Evolutionary conservation across 164 flowering plant genomes (phyloP).

Genomic region (Cinnamomum chago): DNA sequence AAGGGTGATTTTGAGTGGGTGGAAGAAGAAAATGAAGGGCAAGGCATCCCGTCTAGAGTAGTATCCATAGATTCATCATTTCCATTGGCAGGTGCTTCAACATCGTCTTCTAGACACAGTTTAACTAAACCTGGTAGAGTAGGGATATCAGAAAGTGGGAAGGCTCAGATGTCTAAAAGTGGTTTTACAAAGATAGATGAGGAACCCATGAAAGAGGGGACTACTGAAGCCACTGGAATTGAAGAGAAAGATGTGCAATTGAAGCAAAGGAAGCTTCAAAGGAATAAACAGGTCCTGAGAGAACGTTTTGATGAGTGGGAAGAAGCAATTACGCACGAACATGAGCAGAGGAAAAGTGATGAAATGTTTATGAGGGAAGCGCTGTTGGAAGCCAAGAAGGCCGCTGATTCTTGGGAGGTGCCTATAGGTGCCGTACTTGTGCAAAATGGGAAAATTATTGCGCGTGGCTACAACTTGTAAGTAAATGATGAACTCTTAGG

Average conservation of each 20-base stretch:
- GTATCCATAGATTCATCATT: conserved; percentile 22
- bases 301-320: conserved; percentile 97
- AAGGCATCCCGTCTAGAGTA: conserved; percentile 17
- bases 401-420: conserved; percentile 94
- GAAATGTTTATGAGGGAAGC: conserved; percentile 97
- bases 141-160: conserved; percentile 22
- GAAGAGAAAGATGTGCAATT: conserved; percentile 39
- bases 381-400: conserved; percentile 77
- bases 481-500: conserved; percentile 21
- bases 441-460: conserved; percentile 76
- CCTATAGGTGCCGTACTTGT: conserved; percentile 98
- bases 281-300: conserved; percentile 52
- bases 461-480: conserved; percentile 92
- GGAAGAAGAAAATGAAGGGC: conserved; percentile 21
- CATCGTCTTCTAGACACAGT: conserved; percentile 21
- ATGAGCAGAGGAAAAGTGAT: conserved; percentile 66
- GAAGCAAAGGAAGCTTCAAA: conserved; percentile 54
- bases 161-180: conserved; percentile 24
- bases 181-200: conserved; percentile 21
- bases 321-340: conserved; percentile 73
- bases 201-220: conserved; percentile 16
- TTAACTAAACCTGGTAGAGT: conserved; percentile 31
- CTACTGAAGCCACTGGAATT: conserved; percentile 25
- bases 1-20: conserved; percentile 21
- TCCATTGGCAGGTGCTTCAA: conserved; percentile 9